phyloP scores from a whole-genome alignment of 768 basidiomycete species.

The Tricholoma sp. region DNA sequence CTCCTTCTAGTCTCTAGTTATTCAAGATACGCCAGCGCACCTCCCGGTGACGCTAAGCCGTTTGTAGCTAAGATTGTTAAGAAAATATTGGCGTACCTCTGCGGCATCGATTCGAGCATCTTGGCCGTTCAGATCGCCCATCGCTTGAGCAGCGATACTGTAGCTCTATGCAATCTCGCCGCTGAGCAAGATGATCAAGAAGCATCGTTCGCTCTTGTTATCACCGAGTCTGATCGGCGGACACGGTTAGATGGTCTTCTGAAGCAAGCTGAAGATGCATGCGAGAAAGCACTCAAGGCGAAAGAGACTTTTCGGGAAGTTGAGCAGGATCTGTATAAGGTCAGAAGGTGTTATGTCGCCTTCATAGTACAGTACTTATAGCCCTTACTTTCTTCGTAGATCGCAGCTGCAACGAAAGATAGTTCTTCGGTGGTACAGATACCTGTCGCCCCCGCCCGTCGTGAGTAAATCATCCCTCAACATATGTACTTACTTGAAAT shows the following conservation, averaged over 20 bases:
- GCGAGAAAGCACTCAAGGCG: conserved; percentile 21
- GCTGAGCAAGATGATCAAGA: not conserved
- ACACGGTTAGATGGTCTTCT: conserved; percentile 14
- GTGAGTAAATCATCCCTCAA: conserved; percentile 17
- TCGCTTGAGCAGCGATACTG: conserved; percentile 12
- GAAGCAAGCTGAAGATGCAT: conserved; percentile 22
- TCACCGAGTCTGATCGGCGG: conserved; percentile 2
- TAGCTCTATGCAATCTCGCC: conserved; percentile 2
- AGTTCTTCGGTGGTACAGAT: conserved; percentile 25
- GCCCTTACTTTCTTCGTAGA: conserved; percentile 16
- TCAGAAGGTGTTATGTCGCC: conserved; percentile 7
- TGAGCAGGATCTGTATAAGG: conserved; percentile 34
- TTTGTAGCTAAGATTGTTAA: conserved; percentile 8
- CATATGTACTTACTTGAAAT: not conserved
- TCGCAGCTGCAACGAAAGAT: conserved; percentile 35
- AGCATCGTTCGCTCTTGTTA: not conserved
- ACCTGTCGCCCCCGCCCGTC: conserved; percentile 30
- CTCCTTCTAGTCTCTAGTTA: not conserved
- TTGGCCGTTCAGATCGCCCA: conserved; percentile 11
- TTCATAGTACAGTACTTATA: not conserved
- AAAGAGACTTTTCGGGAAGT: conserved; percentile 24
- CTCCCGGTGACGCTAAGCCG: conserved; percentile 15
- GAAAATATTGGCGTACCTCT: conserved; percentile 13
- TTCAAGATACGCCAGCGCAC: conserved; percentile 1
- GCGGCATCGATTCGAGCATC: conserved; percentile 16